A percentile compares a stretch with the other conserved stretches of the same genome.
Evolutionary conservation across 2,329 filamentous ascomycete species (phyloP).

Genomic region (Neoscytalidium dimidiatum): DNA sequence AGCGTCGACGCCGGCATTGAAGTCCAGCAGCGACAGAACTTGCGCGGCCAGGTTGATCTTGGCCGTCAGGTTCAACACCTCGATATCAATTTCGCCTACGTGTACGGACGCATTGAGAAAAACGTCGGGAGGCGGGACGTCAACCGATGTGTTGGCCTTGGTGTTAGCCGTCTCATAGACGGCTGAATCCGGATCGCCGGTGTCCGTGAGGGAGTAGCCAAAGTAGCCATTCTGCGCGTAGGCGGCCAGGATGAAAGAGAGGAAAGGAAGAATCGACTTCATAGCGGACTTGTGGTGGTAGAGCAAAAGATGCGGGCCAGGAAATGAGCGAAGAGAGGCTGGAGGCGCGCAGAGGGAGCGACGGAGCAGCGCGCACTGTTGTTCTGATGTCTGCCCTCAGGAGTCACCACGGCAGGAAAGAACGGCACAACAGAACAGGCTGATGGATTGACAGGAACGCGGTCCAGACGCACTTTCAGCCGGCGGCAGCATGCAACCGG

Average conservation of each 20-base stretch:
- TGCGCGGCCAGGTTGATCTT: constrained; percentile 63
- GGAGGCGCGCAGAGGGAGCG: constrained; percentile 6
- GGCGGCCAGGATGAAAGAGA: constrained; percentile 26
- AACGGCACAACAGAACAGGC: background rate
- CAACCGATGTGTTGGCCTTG: constrained; percentile 42
- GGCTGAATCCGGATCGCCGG: constrained; percentile 53
- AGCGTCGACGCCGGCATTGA: constrained; percentile 63
- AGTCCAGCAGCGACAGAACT: constrained; percentile 59
- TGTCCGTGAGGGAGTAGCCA: constrained; percentile 56
- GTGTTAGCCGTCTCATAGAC: constrained; percentile 59
- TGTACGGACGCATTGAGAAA: constrained; percentile 61
- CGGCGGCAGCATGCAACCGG: background rate
- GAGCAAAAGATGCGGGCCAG: constrained; percentile 17
- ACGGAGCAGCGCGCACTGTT: background rate
- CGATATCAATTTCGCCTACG: constrained; percentile 60
- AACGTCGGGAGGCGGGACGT: constrained; percentile 56
- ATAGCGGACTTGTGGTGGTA: constrained; percentile 20
- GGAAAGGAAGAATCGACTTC: constrained; percentile 24
- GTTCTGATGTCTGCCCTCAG: background rate
- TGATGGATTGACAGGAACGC: background rate
- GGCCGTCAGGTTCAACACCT: constrained; percentile 61
- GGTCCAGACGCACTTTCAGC: background rate
- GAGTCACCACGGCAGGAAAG: background rate
- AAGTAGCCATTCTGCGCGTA: constrained; percentile 51
- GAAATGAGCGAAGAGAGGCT: constrained; percentile 29